Conservation (phyloP, 176 grass and related monocot species). For the Aechmea fasciata region DNA sequence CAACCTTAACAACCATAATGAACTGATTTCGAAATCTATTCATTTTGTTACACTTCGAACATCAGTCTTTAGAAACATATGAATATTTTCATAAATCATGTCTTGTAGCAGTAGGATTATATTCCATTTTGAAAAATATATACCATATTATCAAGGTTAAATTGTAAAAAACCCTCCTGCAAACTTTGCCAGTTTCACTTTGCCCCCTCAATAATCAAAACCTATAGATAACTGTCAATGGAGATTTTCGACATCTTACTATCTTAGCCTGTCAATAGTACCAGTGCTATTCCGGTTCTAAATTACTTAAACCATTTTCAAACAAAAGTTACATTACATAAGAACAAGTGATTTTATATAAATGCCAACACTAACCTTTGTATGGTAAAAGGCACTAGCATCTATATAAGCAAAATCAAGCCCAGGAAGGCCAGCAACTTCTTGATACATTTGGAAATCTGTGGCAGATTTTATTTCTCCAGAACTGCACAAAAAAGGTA, state of each 20-base stretch:
- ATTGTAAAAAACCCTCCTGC: too few species aligned
- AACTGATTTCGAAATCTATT: too few species aligned
- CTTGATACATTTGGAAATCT: conserved; percentile 93
- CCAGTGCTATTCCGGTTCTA: neutral
- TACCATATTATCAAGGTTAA: too few species aligned
- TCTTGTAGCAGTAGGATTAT: too few species aligned
- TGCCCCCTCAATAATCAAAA: too few species aligned
- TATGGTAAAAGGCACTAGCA: conserved; percentile 90
- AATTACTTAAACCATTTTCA: neutral
- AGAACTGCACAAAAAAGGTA: conserved; percentile 40
- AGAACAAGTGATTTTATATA: neutral
- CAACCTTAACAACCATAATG: too few species aligned
- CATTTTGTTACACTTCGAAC: too few species aligned
- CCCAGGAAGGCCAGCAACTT: conserved; percentile 81
- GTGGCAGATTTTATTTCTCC: conserved; percentile 96
- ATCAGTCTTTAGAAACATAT: too few species aligned
- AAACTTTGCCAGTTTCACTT: too few species aligned
- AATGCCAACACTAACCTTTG: conserved; percentile 49
- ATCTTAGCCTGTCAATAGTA: neutral
- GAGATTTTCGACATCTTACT: neutral
- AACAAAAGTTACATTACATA: neutral
- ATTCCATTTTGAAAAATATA: too few species aligned
- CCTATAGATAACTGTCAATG: neutral
- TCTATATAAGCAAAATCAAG: conserved; percentile 98
- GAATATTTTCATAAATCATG: too few species aligned